Base-by-base conservation (phyloP, 2,329 filamentous ascomycete species). In the Neopestalotiopsis clavispora region DNA sequence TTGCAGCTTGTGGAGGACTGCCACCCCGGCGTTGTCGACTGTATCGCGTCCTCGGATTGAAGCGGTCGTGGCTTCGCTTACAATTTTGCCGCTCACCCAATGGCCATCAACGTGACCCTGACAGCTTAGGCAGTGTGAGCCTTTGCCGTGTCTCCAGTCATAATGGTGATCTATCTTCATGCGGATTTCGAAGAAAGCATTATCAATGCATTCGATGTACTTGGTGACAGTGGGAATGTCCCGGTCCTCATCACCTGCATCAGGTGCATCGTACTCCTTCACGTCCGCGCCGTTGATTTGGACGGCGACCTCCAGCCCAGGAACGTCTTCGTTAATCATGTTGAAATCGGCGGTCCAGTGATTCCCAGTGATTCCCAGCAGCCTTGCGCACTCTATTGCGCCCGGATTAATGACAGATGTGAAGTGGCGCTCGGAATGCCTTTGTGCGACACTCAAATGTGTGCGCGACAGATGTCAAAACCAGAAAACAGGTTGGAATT, bases 141-240 rank as follows among this genome's bases (percentile, higher is more conserved):
- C 32, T 6, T 74, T 65, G 12, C 68, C 71, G 49, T 74, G 74
- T 13, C 73, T 69, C 75, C 75, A 79, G 2, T 69, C 10, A 62
- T 79, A 79, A 28, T 32, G 38, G 1, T 70, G 20, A 28, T 66
- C 6, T 1, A 79, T 62, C 1, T 66, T 40, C 14, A 74, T 13
- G 4, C 40, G 23, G 34, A 80, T 52, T 3, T 71, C 34, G 66
- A 79, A 80, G 13, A 74, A 65, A 17, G 72, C 58, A 17, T 77
- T 65, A 34, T 78, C 73, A 13, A 72, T 49, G 6, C 75, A 76
- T 70, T 80, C 75, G 40, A 80, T 75, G 65, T 78, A 81, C 61
- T 77, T 74, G 14, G 63, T 71, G 59, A 72, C 13, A 17, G 66
- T 57, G 52, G 72, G 71, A 30, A 40, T 67, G 20, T 52, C 30